Conservation (phyloP, 116 monocot genomes). For the Cymodocea nodosa region DNA sequence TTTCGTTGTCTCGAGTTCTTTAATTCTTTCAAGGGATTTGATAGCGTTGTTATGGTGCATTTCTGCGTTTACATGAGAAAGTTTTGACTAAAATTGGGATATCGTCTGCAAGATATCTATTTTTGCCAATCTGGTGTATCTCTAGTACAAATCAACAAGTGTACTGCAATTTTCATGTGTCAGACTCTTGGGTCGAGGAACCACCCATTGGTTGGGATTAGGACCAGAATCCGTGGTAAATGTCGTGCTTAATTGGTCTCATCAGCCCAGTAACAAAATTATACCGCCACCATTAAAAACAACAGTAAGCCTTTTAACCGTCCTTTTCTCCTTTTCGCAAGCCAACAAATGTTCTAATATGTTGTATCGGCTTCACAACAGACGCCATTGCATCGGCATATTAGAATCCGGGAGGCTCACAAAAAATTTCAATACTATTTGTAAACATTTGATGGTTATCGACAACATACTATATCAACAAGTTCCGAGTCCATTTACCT, state of each 20-base stretch:
- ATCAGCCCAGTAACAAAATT: background rate
- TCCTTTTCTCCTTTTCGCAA: too few relatives aligned
- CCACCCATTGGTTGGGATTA: background rate
- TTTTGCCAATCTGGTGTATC: background rate
- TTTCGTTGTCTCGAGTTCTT: background rate
- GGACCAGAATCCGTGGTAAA: background rate
- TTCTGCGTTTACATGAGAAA: background rate
- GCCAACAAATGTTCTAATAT: too few relatives aligned
- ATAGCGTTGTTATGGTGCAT: background rate
- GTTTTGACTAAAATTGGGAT: background rate
- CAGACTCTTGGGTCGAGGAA: background rate
- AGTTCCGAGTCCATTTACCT: too few relatives aligned
- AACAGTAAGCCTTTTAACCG: too few relatives aligned
- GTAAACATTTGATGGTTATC: too few relatives aligned
- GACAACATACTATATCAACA: too few relatives aligned
- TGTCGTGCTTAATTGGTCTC: background rate
- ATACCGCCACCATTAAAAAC: background rate
- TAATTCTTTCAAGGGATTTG: background rate
- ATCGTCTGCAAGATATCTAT: background rate
- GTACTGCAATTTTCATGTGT: background rate
- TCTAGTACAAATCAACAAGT: background rate
- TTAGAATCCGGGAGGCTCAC: too few relatives aligned
- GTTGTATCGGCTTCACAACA: too few relatives aligned
- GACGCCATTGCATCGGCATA: too few relatives aligned
- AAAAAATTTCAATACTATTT: too few relatives aligned